Evolutionary conservation across 306 rosid genomes (phyloP), one percentile per base, ranked within the genome.

Genomic region (Mimosa pudica): DNA sequence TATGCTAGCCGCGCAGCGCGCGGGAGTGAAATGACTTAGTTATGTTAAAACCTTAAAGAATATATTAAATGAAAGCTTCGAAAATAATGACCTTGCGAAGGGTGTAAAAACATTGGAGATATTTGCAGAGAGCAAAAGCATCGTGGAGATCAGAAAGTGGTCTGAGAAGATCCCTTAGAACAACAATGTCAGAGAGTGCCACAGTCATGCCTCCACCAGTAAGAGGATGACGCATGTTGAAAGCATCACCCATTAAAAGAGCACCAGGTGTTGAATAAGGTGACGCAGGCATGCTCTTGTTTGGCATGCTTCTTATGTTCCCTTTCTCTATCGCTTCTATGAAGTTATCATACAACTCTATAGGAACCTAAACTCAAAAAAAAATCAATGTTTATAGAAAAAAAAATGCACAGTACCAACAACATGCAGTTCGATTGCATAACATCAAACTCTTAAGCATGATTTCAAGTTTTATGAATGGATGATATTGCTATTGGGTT

Each of bases 151-250:
- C 35, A 6, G n/a, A 75, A 42, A 87, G 80, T 38, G 88, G 92
- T 30, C 85, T 84, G 2, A 91, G 92, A 20, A 91, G 90, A 49
- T 89, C 55, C 45, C 86, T 70, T 0, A 87, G 84, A 57, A 91
- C 75, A 33, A 84, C 98, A 44, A 92, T 89, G 73, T 94, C 98
- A 38, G 93, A 82, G 33, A 91, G 90, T 76, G 89, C 89, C 33
- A 94, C 98, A 0, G 98, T 94, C 98, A 92, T 92, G 70, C 98
- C 98, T 72, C 97, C 98, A 75, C 98, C 98, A 0, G 98, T 94
- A 42, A 94, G 80, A 63, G 97, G 97, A 84, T 94, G 98, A 14
- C 98, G 93, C 98, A 94, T 94, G 65, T 94, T 94, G 85, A 94
- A 94, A 35, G 98, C 95, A 51, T 94, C 98, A 49, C 98, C 98